Evolutionary conservation across 176 grass and related monocot species (phyloP), one percentile per base, ranked within the genome.

Genomic region (Oryza coarctata): DNA sequence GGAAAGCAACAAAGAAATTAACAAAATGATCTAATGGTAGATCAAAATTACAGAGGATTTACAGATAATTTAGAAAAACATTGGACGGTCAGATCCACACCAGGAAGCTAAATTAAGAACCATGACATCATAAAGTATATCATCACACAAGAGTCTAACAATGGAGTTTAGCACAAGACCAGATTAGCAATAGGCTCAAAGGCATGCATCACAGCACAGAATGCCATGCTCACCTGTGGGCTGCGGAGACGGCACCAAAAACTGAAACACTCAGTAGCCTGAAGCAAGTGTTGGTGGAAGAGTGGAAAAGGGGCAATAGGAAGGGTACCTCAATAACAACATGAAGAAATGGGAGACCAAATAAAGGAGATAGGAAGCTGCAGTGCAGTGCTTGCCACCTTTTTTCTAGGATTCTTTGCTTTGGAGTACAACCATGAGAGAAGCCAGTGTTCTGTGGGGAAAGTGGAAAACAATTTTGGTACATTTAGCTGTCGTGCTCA

Each of bases 351-450:
- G 20, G 14, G 11, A 73, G 20, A 69, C 57, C 70, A 58, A 69
- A 58, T 34, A 60, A 17, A 45, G 75, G 5, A 75, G 81, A 66
- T 41, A 40, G 40, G 39, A 55, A 33, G 63, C 78, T 61, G 77
- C 44, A 40, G 58, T 4, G 69, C 60, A 31, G 58, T 4, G 77
- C 43, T 7, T 55, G 47, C 9, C 45, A 36, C 68, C 44, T 57
- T 7, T 35, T 73, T 64, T 15, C 64, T 36, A 76, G 85, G 85
- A 82, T 87, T 82, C 78, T 22, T 86, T 81, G 68, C 71, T 67
- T 44, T 44, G 36, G 85, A 66, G 58, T 49, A 50, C 39, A 1
- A 26, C 41, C 43, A 50, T 73, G 17, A 73, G 23, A 3, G 27
- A 29, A 26, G 6, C n/a, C n/a, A n/a, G n/a, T 7, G 23, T 60